phyloP scores from a whole-genome alignment of 371 early-diverging fungal genomes.

The Saksenaea oblongispora region DNA sequence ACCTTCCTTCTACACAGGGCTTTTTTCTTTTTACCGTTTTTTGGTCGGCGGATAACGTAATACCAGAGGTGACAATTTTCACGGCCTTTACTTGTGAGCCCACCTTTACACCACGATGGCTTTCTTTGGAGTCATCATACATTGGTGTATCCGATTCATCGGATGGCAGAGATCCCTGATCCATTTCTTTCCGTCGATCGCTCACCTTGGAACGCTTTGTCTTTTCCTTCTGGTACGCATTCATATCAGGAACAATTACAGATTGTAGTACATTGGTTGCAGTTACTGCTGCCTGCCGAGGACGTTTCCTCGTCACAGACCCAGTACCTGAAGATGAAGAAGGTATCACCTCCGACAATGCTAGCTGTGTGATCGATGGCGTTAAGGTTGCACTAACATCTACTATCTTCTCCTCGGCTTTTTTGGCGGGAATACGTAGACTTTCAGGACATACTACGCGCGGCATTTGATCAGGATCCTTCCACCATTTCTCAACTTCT shows the following conservation, averaged over 20 bases:
- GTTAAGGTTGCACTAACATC: background rate
- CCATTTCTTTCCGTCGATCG: background rate
- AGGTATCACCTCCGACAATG: background rate
- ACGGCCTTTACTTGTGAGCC: background rate
- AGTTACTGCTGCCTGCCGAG: constrained; percentile 53
- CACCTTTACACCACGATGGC: background rate
- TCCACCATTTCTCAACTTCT: constrained; percentile 26
- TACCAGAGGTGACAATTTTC: constrained; percentile 10
- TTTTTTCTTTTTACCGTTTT: background rate
- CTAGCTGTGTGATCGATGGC: background rate
- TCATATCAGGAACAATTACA: constrained; percentile 52
- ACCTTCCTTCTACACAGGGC: background rate
- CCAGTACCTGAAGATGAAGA: constrained; percentile 5
- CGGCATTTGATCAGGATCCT: constrained; percentile 6
- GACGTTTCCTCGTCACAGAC: constrained; percentile 26
- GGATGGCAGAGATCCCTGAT: background rate
- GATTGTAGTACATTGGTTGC: constrained; percentile 43
- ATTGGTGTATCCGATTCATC: background rate
- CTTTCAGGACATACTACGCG: background rate
- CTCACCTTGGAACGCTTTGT: constrained; percentile 21
- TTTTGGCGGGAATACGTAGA: background rate
- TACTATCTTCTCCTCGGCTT: background rate
- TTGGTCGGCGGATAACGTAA: background rate
- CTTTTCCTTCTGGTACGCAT: constrained; percentile 53
- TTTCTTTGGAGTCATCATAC: background rate